Conservation (phyloP, 2,329 filamentous ascomycete species). For the Scytalidium lignicola region DNA sequence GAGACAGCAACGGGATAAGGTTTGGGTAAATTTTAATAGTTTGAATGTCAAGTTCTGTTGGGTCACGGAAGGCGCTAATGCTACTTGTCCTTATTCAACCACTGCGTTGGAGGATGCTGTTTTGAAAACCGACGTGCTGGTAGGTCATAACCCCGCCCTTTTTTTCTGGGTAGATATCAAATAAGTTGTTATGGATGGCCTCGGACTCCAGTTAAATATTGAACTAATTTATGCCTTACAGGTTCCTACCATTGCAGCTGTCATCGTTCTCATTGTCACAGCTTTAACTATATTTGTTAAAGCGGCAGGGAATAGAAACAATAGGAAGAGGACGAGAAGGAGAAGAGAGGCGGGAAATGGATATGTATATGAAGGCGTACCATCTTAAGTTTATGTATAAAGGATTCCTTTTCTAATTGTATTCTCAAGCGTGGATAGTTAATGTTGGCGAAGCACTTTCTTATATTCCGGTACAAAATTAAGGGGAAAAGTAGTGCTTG, state of each 20-base stretch:
- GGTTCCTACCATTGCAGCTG: conserved; percentile 55
- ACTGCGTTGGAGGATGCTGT: conserved; percentile 32
- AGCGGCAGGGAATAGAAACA: conserved; percentile 55
- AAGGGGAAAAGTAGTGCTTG: no score
- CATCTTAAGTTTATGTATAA: conserved; percentile 26
- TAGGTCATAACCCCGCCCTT: conserved; percentile 7
- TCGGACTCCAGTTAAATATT: no score
- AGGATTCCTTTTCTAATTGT: no score
- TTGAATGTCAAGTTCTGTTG: conserved; percentile 53
- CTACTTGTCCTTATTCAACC: conserved; percentile 52
- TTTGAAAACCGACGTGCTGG: conserved; percentile 39
- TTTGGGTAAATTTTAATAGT: conserved; percentile 59
- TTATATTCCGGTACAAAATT: no score
- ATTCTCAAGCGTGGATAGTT: no score
- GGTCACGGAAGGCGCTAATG: conserved; percentile 50
- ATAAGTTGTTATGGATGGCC: no score
- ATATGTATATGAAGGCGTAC: conserved; percentile 66
- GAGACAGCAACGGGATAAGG: conserved; percentile 21
- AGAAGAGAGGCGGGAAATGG: conserved; percentile 36
- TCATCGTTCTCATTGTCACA: conserved; percentile 57
- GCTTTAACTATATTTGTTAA: conserved; percentile 59
- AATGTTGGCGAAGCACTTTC: no score
- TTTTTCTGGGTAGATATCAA: no score
- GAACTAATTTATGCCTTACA: no score
- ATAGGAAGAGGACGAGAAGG: conserved; percentile 45